Evolutionary conservation across 2,329 filamentous ascomycete species (phyloP).

Genomic region (Thermoascus crustaceus): DNA sequence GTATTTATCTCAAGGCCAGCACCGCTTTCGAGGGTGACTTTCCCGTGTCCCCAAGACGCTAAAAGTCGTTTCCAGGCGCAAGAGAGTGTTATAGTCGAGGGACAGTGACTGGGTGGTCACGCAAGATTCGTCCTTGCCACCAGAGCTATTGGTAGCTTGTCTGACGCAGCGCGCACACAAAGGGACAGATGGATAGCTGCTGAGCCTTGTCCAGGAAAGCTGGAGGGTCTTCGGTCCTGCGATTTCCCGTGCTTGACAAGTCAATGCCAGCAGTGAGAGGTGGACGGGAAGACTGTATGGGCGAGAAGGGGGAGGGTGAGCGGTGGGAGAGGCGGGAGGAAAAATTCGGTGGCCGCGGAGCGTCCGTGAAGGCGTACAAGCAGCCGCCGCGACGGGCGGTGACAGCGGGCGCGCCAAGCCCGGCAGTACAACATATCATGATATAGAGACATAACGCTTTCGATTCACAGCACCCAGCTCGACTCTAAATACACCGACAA

Average conservation of each 20-base stretch:
- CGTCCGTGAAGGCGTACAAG: conserved; percentile 8
- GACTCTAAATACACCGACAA: too few species aligned
- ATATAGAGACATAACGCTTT: too few species aligned
- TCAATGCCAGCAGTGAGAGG: conserved; percentile 41
- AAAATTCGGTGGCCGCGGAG: conserved; percentile 21
- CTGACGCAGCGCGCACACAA: conserved; percentile 16
- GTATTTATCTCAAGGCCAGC: background rate
- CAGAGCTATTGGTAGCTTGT: conserved; percentile 11
- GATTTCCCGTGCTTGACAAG: conserved; percentile 41
- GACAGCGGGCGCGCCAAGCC: too few species aligned
- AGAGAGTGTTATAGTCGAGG: background rate
- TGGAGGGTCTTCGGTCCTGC: conserved; percentile 23
- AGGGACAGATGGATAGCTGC: conserved; percentile 12
- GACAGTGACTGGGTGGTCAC: background rate
- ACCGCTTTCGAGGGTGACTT: background rate
- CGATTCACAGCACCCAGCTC: too few species aligned
- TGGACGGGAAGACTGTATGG: conserved; percentile 20
- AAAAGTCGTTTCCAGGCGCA: background rate
- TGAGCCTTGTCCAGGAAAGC: conserved; percentile 13
- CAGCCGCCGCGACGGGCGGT: too few species aligned
- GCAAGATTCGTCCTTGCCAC: too few species aligned
- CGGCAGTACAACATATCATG: too few species aligned
- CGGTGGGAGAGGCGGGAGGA: conserved; percentile 13
- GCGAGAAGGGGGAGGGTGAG: conserved; percentile 16
- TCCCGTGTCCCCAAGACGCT: background rate